phyloP scores from a whole-genome alignment of 352 stramenopile genomes.

The Phytopythium chamaehyphon region DNA sequence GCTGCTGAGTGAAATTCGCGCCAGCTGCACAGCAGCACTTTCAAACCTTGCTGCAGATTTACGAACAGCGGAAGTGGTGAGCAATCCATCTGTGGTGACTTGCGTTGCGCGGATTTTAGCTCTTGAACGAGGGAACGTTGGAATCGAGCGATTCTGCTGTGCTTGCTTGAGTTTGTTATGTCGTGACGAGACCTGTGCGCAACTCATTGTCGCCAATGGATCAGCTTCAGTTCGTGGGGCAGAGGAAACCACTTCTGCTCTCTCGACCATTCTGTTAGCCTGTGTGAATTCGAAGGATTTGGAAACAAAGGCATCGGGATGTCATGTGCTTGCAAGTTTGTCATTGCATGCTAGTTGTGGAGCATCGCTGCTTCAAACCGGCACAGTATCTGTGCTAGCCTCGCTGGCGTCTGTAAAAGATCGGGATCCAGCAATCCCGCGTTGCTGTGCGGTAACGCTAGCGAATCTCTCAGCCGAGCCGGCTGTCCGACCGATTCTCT shows the following conservation, averaged over 20 bases:
- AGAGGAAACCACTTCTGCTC: background rate
- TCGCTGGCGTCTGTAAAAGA: conserved; percentile 54
- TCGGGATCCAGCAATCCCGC: conserved; percentile 35
- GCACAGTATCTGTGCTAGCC: conserved; percentile 49
- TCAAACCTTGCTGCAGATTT: conserved; percentile 54
- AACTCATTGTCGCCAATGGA: conserved; percentile 45
- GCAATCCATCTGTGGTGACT: conserved; percentile 44
- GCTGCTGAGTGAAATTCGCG: conserved; percentile 45
- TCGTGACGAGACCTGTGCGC: conserved; percentile 57
- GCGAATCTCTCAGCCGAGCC: conserved; percentile 58
- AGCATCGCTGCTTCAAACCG: conserved; percentile 39
- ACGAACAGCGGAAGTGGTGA: conserved; percentile 28
- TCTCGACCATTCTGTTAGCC: conserved; percentile 54
- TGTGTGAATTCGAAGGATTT: conserved; percentile 57
- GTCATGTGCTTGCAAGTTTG: conserved; percentile 70
- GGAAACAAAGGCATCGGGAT: conserved; percentile 70
- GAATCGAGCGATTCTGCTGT: conserved; percentile 68
- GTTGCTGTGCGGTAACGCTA: conserved; percentile 66
- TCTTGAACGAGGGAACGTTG: conserved; percentile 42
- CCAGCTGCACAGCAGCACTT: conserved; percentile 57
- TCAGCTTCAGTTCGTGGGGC: background rate
- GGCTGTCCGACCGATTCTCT: conserved; percentile 41
- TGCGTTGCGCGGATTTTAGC: conserved; percentile 51
- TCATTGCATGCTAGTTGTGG: conserved; percentile 66
- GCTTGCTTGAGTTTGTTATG: conserved; percentile 68